Base-by-base conservation (phyloP, 225 moss, liverwort and hornwort species). In the Sphagnum contortum region DNA sequence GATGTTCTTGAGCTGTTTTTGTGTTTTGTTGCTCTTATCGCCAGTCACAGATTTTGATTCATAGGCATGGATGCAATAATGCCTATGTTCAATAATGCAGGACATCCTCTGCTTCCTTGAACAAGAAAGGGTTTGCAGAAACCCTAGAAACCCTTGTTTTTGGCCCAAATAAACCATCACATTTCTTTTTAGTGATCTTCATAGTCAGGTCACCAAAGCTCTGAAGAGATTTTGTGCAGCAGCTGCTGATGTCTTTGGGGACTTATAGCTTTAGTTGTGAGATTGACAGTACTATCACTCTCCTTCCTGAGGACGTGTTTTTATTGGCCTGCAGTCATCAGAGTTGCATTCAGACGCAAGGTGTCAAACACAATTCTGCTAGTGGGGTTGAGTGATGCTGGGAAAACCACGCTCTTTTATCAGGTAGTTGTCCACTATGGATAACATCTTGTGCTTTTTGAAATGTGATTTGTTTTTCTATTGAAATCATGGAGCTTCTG, bases 331-430 rank as follows among this genome's bases (percentile, higher is more conserved):
- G 69, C 79, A 94, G 92, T 81, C 48, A 70, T 76, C 50, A 78
- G 80, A 57, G 75, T 80, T 63, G 74, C 79, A 74, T 29, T 29
- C 29, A 29, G 29, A 29, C 29, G 29, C 29, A 29, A 29, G 29
- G 29, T 29, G 29, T 29, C 29, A 29, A 29, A 29, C 29, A 29
- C 29, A 29, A 29, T 29, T 29, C 29, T 29, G 29, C 29, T 98
- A 57, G 58, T 89, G 50, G 96, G 96, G 51, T 77, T 98, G 69
- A 87, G 74, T 76, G 96, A 89, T 65, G 93, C 87, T 60, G 96
- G 96, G 45, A 98, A 98, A 66, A 98, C 96, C 9, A 80, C 91
- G 14, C 89, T 98, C 47, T 98, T 83, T 63, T 98, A 77, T 56
- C 92, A 88, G 88, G 96, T 98, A 67, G 0, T 63, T 5, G 29